A percentile compares a stretch with the other conserved stretches of the same genome.
Conservation (phyloP, 2,329 filamentous ascomycete genomes). For the Madurella mycetomatis region DNA sequence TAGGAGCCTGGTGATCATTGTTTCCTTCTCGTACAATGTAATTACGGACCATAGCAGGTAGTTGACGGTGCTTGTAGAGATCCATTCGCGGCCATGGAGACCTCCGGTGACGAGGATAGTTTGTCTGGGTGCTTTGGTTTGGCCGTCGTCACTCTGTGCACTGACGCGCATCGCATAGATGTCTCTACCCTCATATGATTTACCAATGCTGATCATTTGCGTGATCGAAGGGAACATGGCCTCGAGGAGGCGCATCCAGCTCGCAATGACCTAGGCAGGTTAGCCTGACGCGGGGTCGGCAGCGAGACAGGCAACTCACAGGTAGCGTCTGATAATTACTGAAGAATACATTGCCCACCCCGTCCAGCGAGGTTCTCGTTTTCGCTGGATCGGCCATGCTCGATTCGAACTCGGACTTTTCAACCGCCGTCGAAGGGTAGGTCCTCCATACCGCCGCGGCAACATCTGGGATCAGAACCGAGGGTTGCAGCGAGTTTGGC, state of each 20-base stretch:
- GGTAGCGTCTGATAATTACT: constrained; percentile 84
- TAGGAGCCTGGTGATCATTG: constrained; percentile 69
- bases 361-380: constrained; percentile 32
- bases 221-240: constrained; percentile 87
- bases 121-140: constrained; percentile 29
- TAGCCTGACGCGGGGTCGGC: not conserved
- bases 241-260: constrained; percentile 86
- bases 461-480: constrained; percentile 79
- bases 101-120: constrained; percentile 64
- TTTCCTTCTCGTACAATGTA: constrained; percentile 71
- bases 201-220: constrained; percentile 69
- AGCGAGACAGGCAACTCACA: constrained; percentile 40
- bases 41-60: constrained; percentile 88
- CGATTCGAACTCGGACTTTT: constrained; percentile 21
- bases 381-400: constrained; percentile 28
- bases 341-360: constrained; percentile 77
- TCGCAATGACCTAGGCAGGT: constrained; percentile 52
- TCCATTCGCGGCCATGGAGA: constrained; percentile 94
- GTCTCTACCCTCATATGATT: constrained; percentile 80
- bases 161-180: constrained; percentile 80
- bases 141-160: constrained; percentile 28
- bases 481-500: constrained; percentile 65
- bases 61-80: constrained; percentile 84
- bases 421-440: constrained; percentile 51
- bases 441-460: constrained; percentile 72